These are phyloP conservation scores for Begonia masoniana DNA, from an alignment of 306 rosid species.

Conservation along the genomic window DNA sequence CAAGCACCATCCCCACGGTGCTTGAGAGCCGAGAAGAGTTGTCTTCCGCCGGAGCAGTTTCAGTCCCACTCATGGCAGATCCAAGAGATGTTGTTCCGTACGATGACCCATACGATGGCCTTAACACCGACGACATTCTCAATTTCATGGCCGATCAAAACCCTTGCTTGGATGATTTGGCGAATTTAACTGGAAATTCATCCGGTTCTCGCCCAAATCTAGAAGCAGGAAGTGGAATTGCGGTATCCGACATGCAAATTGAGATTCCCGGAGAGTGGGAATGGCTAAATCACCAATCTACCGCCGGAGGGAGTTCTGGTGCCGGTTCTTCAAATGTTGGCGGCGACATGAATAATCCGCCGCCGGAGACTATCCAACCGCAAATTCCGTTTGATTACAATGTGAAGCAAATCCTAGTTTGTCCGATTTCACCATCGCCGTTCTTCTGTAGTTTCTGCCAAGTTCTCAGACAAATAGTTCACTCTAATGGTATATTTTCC, in stretches of 20 bases:
- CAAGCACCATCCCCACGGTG: too few relatives aligned
- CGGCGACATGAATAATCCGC: not conserved
- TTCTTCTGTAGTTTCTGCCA: constrained; percentile 42
- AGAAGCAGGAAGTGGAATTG: not conserved
- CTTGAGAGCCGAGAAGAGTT: too few relatives aligned
- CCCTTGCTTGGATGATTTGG: constrained; percentile 8
- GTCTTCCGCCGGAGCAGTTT: too few relatives aligned
- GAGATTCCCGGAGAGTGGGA: constrained; percentile 10
- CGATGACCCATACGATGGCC: constrained; percentile 14
- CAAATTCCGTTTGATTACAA: not conserved
- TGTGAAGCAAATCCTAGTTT: constrained; percentile 3
- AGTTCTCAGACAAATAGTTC: constrained; percentile 52
- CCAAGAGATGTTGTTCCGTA: constrained; percentile 8
- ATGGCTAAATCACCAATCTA: not conserved
- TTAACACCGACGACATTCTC: constrained; percentile 11
- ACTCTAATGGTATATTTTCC: constrained; percentile 27
- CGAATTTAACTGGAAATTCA: not conserved
- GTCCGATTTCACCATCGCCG: constrained; percentile 27
- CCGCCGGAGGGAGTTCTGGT: constrained; percentile 7
- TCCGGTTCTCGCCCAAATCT: not conserved
- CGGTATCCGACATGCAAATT: not conserved
- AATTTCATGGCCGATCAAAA: constrained; percentile 4
- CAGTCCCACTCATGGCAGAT: constrained; percentile 21
- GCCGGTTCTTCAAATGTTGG: constrained; percentile 13
- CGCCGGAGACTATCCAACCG: not conserved